Evolutionary conservation across 192 early-diverging fungal genomes (phyloP).

Genomic region (Mortierella alpina): DNA sequence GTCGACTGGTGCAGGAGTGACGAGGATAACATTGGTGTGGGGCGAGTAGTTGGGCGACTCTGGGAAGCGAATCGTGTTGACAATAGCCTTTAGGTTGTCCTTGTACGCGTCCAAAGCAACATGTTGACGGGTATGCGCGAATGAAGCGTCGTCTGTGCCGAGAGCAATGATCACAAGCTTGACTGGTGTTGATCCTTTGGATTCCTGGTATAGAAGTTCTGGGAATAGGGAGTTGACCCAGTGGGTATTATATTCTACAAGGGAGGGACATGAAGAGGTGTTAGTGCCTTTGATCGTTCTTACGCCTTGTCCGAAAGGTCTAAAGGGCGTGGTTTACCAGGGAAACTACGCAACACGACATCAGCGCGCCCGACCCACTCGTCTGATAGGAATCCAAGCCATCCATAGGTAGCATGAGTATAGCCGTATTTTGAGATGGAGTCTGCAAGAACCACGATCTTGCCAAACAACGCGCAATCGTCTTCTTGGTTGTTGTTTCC

Average conservation of each 20-base stretch:
- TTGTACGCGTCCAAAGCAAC: conserved; percentile 70
- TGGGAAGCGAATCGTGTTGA: conserved; percentile 63
- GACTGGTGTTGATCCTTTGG: conserved; percentile 42
- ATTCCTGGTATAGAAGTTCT: conserved; percentile 62
- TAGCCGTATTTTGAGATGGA: conserved; percentile 48
- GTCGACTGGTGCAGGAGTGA: conserved; percentile 81
- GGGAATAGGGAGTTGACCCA: conserved; percentile 64
- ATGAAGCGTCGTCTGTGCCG: conserved; percentile 85
- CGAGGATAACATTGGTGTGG: conserved; percentile 72
- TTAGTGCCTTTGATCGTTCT: neutral
- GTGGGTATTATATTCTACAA: conserved; percentile 77
- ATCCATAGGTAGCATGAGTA: conserved; percentile 39
- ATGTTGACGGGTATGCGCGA: conserved; percentile 63
- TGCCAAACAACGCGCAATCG: conserved; percentile 40
- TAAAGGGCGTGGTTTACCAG: conserved; percentile 56
- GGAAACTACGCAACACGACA: conserved; percentile 81
- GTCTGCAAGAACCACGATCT: conserved; percentile 47
- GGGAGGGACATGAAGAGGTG: neutral
- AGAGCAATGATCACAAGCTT: conserved; percentile 78
- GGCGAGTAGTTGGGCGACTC: conserved; percentile 69
- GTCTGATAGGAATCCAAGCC: conserved; percentile 38
- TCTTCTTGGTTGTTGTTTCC: neutral
- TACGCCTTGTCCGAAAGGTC: neutral
- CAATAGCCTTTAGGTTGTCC: conserved; percentile 68
- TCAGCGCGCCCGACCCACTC: conserved; percentile 64